Percentiles rank a stretch among this genome's conserved stretches.
Conservation (phyloP, 768 basidiomycete species). For the Polyporus arcularius region DNA sequence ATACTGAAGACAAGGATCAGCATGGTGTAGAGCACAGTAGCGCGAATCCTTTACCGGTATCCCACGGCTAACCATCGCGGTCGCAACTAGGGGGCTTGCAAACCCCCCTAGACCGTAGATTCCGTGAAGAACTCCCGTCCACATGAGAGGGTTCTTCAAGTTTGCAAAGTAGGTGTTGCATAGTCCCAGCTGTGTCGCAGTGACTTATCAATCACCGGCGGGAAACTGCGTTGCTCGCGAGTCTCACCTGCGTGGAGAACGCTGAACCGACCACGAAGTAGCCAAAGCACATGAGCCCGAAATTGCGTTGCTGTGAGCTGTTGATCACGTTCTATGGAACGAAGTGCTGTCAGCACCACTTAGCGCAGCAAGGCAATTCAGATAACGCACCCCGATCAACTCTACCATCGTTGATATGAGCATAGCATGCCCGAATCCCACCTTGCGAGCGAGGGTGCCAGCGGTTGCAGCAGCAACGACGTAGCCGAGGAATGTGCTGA, state of each 20-base stretch:
- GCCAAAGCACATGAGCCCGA: conserved; percentile 29
- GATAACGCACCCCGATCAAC: conserved; percentile 23
- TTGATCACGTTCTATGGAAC: conserved; percentile 28
- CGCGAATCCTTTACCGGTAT: conserved; percentile 15
- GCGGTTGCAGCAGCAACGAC: conserved; percentile 24
- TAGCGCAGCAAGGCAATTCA: background rate
- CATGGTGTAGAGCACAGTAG: too few species aligned
- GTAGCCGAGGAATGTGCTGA: conserved; percentile 28
- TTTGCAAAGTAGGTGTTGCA: conserved; percentile 30
- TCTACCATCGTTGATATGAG: conserved; percentile 22
- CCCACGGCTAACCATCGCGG: conserved; percentile 25
- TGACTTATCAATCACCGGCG: too few species aligned
- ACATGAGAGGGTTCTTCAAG: conserved; percentile 27
- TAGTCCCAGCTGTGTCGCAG: conserved; percentile 21
- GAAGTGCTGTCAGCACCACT: background rate
- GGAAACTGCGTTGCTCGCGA: background rate
- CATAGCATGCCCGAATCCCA: conserved; percentile 27
- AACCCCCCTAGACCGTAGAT: conserved; percentile 30
- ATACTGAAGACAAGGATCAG: conserved; percentile 12
- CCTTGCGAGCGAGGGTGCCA: conserved; percentile 21
- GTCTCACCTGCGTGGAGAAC: conserved; percentile 27
- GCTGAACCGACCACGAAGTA: conserved; percentile 29
- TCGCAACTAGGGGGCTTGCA: conserved; percentile 26
- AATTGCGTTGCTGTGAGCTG: conserved; percentile 26
- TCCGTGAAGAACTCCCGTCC: conserved; percentile 28